A percentile compares a stretch with the other conserved stretches of the same genome.
These are phyloP conservation scores for Austroboletus niveus DNA, from an alignment of 1,284 basidiomycete genomes.

Conservation along the genomic window DNA sequence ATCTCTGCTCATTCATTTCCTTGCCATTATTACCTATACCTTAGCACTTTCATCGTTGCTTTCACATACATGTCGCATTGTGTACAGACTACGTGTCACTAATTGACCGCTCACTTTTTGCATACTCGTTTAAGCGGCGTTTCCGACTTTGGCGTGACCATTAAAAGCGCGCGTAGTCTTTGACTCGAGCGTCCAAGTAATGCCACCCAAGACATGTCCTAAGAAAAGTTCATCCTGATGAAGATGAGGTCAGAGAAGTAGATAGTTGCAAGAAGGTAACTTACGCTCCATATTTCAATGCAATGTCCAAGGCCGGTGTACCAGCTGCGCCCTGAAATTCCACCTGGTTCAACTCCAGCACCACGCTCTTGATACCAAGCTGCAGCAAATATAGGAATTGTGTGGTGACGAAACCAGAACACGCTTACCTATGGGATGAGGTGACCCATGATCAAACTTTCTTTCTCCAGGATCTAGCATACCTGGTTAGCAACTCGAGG, in stretches of 20 bases:
- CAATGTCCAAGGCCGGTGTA: constrained; percentile 69
- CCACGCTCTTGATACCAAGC: constrained; percentile 40
- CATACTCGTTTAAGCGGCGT: constrained; percentile 12
- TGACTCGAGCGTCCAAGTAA: constrained; percentile 59
- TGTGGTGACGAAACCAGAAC: constrained; percentile 22
- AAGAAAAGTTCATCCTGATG: constrained; percentile 51
- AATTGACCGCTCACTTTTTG: constrained; percentile 18
- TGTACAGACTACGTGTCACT: constrained; percentile 26
- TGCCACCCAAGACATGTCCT: constrained; percentile 58
- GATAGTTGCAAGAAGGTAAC: constrained; percentile 9
- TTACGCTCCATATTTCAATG: constrained; percentile 53
- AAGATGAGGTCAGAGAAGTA: constrained; percentile 1
- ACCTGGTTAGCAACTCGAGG: not conserved
- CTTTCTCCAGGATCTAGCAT: constrained; percentile 47
- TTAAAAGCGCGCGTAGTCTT: constrained; percentile 48
- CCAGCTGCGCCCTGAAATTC: constrained; percentile 58
- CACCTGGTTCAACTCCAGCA: constrained; percentile 30
- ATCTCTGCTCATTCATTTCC: constrained; percentile 13
- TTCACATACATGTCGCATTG: constrained; percentile 28
- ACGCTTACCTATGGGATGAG: constrained; percentile 63
- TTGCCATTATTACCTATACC: constrained; percentile 16
- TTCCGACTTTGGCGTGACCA: constrained; percentile 36
- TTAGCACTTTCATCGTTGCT: constrained; percentile 8
- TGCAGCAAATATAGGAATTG: constrained; percentile 23
- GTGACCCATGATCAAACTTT: constrained; percentile 48